Evolutionary conservation across 176 grass and related monocot genomes (phyloP), one percentile per base, ranked within the genome.

Genomic region (Ampelocalamus luodianensis): DNA sequence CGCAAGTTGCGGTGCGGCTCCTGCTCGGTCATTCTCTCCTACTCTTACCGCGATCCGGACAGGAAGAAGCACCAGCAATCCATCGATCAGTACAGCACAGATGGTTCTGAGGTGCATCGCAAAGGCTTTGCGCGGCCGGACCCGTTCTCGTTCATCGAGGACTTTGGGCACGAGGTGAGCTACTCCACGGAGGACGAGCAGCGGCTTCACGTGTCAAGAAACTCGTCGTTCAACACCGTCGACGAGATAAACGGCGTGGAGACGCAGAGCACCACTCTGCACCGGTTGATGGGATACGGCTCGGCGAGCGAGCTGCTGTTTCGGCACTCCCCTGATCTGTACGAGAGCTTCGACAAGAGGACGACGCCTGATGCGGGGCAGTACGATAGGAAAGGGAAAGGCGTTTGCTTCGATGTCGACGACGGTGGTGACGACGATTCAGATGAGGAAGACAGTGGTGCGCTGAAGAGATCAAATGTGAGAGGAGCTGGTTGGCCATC

Each of bases 221-320:
- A 94, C 68, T 87, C 85, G 45, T 97, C 91, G 29, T 92, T 90
- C 55, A 65, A 77, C 89, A 84, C 69, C 54, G 17, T 77, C 0
- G 89, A 82, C 45, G 75, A 37, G 45, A 20, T 6, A 16, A 84
- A 24, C 38, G 69, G 65, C 40, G 85, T 51, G 55, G 65, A 51
- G 80, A 67, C 17, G 80, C 68, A 72, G 5, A 45, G 68, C 68
- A 13, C 27, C 53, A 89, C 78, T 37, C 86, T 93, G 83, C 95
- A 95, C 87, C 89, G 78, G 8, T 87, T 94, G 3, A 94, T 97
- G 90, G 92, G 95, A 32, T 92, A 94, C 83, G 85, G 80, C 38
- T 93, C 92, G 14, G 92, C 88, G 1, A 93, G 86, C 51, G 88
- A 88, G 61, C 69, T 93, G 74, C 80, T 83, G 40, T 71, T 74